Evolutionary conservation across 805 yeast species (phyloP).

Genomic region (Ogataea siamensis): DNA sequence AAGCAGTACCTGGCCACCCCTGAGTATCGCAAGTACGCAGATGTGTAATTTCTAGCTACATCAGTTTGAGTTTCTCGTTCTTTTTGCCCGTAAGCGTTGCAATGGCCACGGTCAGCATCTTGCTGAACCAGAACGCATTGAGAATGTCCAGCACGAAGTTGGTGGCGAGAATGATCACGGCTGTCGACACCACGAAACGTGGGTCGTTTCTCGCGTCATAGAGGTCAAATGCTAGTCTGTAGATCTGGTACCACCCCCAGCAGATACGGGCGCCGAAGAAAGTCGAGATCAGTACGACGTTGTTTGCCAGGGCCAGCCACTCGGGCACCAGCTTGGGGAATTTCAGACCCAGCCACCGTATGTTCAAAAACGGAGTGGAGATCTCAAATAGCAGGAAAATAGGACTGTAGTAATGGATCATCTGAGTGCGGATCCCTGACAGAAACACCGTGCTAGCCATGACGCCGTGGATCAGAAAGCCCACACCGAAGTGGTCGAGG

Average conservation of each 20-base stretch:
- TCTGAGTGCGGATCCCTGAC: slow-evolving; percentile 22
- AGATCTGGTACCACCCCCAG: slow-evolving; percentile 41
- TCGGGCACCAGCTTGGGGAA: slow-evolving; percentile 27
- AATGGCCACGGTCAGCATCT: slow-evolving; percentile 38
- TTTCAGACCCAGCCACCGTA: slow-evolving; percentile 38
- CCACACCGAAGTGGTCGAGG: slow-evolving; percentile 33
- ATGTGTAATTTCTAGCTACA: slow-evolving; percentile 24
- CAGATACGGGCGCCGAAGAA: slow-evolving; percentile 36
- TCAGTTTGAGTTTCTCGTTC: slow-evolving; percentile 32
- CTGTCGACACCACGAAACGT: slow-evolving; percentile 28
- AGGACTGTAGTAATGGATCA: slow-evolving; percentile 36
- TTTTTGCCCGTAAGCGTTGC: slow-evolving; percentile 33
- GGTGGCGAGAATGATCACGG: slow-evolving; percentile 30
- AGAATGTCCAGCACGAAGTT: slow-evolving; percentile 35
- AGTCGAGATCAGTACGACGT: slow-evolving; percentile 33
- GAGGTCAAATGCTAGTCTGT: slow-evolving; percentile 28
- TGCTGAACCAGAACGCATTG: slow-evolving; percentile 38
- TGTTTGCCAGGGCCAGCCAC: slow-evolving; percentile 33
- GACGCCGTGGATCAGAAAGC: slow-evolving; percentile 37
- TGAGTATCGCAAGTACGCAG: slow-evolving; percentile 38
- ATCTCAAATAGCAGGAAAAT: slow-evolving; percentile 36
- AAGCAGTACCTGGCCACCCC: slow-evolving; percentile 42
- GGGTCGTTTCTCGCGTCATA: slow-evolving; percentile 28
- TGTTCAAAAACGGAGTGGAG: slow-evolving; percentile 38
- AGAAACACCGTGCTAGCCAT: slow-evolving; percentile 35